Percentiles rank a stretch among this genome's conserved stretches.
Evolutionary conservation across 2,329 filamentous ascomycete species (phyloP).

Genomic region (Xylariaceae sp.): DNA sequence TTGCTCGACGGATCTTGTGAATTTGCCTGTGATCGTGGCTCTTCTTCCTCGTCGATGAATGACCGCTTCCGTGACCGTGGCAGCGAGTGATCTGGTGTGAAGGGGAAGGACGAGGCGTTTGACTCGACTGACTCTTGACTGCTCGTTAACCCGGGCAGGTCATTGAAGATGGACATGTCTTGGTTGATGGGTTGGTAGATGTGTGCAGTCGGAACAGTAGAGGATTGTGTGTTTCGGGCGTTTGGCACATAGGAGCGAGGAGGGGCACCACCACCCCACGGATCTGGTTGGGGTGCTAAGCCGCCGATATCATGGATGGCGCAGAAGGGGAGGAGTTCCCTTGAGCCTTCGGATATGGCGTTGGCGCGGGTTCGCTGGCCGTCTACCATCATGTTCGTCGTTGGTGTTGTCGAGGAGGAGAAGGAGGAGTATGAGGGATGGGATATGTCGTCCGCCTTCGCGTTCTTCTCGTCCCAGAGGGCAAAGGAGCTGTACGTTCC

Average conservation of each 20-base stretch:
- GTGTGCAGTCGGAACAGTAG: not conserved
- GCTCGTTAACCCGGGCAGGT: slow-evolving; percentile 47
- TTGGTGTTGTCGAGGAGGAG: too few species aligned
- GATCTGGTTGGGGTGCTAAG: slow-evolving; percentile 54
- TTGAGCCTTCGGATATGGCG: slow-evolving; percentile 33
- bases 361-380: slow-evolving; percentile 25
- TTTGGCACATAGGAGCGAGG: slow-evolving; percentile 20
- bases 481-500: slow-evolving; percentile 49
- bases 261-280: too few species aligned
- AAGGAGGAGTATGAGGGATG: too few species aligned
- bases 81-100: slow-evolving; percentile 10
- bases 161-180: slow-evolving; percentile 20
- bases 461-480: slow-evolving; percentile 44
- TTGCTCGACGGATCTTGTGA: too few species aligned
- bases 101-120: slow-evolving; percentile 20
- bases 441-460: too few species aligned
- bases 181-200: slow-evolving; percentile 16
- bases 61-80: slow-evolving; percentile 44
- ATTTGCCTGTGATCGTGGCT: too few species aligned
- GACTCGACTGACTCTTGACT: slow-evolving; percentile 52
- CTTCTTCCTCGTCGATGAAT: slow-evolving; percentile 43
- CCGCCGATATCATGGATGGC: slow-evolving; percentile 75
- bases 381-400: slow-evolving; percentile 11
- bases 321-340: slow-evolving; percentile 75
- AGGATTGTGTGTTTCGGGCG: slow-evolving; percentile 15